A percentile compares a stretch with the other conserved stretches of the same genome.
Evolutionary conservation across 148 eudicot genomes (phyloP).

Genomic region (Camellia japonica): DNA sequence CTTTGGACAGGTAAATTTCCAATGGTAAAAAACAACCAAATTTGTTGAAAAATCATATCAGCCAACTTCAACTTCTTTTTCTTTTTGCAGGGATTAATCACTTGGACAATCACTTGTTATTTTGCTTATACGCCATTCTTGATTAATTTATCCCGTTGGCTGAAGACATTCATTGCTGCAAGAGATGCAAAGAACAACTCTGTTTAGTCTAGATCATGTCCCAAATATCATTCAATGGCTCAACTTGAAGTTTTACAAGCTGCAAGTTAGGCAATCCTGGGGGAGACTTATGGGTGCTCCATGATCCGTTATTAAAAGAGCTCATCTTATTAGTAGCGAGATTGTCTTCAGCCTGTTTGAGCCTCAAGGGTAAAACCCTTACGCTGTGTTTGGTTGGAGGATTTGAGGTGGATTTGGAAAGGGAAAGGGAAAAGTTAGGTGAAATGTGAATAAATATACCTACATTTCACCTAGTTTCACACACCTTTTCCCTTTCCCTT

Average conservation of each 20-base stretch:
- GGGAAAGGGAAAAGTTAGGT: too few species aligned
- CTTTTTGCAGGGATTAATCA: constrained; percentile 65
- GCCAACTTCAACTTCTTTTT: not conserved
- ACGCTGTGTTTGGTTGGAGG: too few species aligned
- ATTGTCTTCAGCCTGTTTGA: too few species aligned
- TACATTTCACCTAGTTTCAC: too few species aligned
- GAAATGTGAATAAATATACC: too few species aligned
- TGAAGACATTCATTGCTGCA: constrained; percentile 34
- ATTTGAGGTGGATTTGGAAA: too few species aligned
- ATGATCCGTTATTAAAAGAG: too few species aligned
- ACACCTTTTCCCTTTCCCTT: too few species aligned
- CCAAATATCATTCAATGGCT: not conserved
- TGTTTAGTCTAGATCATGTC: constrained; percentile 8
- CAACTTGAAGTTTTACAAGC: not conserved
- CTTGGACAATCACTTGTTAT: constrained; percentile 80
- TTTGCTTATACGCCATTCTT: constrained; percentile 74
- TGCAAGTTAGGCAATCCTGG: not conserved
- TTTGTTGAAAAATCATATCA: not conserved
- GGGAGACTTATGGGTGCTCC: not conserved
- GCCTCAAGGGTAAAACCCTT: too few species aligned
- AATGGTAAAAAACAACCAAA: not conserved
- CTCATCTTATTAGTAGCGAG: too few species aligned
- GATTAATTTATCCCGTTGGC: constrained; percentile 67
- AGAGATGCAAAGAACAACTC: constrained; percentile 15
- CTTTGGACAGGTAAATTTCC: constrained; percentile 60